Conservation (phyloP, 371 early-diverging fungal species). For the Syncephalis plumigaleata region DNA sequence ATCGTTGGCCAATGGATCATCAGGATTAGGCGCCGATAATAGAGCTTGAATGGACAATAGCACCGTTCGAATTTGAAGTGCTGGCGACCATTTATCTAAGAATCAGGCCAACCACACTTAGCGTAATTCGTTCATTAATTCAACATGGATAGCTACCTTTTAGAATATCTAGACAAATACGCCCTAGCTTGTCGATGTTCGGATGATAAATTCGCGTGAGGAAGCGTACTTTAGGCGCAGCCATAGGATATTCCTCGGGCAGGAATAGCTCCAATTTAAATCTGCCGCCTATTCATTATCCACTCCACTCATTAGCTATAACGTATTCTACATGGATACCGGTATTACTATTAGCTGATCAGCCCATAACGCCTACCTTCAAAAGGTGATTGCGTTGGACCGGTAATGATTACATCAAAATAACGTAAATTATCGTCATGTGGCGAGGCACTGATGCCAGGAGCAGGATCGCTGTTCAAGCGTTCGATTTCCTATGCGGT, state of each 20-base stretch:
- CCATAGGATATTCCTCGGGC: conserved; percentile 97
- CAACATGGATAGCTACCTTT: conserved; percentile 53
- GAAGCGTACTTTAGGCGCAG: conserved; percentile 96
- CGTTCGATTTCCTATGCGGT: conserved; percentile 92
- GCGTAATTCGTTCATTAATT: too few species aligned
- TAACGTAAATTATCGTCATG: conserved; percentile 93
- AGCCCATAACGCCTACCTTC: too few species aligned
- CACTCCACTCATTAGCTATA: too few species aligned
- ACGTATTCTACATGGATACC: too few species aligned
- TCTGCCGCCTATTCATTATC: conserved; percentile 66
- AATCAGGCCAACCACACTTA: too few species aligned
- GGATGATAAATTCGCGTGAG: conserved; percentile 99
- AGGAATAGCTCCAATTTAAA: conserved; percentile 94
- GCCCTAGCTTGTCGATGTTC: conserved; percentile 96
- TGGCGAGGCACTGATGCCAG: conserved; percentile 84
- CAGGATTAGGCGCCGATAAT: conserved; percentile 95
- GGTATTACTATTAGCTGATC: too few species aligned
- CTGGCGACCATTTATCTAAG: conserved; percentile 95
- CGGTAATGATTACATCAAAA: conserved; percentile 94
- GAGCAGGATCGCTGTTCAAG: conserved; percentile 82
- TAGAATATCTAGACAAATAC: conserved; percentile 97
- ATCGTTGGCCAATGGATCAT: conserved; percentile 96
- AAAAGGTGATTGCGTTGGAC: conserved; percentile 93
- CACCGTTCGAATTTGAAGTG: conserved; percentile 94
- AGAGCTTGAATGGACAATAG: conserved; percentile 97